phyloP scores from a whole-genome alignment of 352 stramenopile genomes.

The Globisporangium nodosum region DNA sequence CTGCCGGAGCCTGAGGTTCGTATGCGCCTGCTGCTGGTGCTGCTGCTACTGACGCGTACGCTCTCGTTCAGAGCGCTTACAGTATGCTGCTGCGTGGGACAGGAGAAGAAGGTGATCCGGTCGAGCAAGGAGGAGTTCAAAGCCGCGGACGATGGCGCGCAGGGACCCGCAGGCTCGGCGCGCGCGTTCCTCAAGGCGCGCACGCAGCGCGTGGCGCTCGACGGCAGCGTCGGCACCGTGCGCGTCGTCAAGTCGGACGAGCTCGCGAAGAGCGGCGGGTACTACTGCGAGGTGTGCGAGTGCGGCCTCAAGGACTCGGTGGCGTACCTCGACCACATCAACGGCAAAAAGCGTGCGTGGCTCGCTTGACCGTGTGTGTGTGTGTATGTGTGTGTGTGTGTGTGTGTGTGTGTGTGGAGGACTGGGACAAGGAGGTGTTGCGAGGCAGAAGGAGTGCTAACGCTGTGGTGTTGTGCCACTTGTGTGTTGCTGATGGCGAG shows the following conservation, averaged over 20 bases:
- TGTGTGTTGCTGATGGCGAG: not conserved
- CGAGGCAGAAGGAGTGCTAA: not conserved
- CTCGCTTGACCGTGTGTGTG: not conserved
- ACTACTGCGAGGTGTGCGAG: slow-evolving; percentile 92
- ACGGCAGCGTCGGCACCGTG: slow-evolving; percentile 79
- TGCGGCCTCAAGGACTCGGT: slow-evolving; percentile 90
- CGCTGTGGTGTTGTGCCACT: not conserved
- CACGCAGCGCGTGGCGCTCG: slow-evolving; percentile 70
- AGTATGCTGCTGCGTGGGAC: not conserved
- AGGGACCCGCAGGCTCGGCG: slow-evolving; percentile 53
- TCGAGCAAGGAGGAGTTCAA: slow-evolving; percentile 78
- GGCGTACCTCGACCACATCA: slow-evolving; percentile 94
- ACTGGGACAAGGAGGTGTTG: not conserved
- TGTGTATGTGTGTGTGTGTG: not conserved
- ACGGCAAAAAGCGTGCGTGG: slow-evolving; percentile 90
- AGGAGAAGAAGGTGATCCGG: slow-evolving; percentile 66
- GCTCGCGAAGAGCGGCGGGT: slow-evolving; percentile 72
- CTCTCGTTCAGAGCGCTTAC: not conserved
- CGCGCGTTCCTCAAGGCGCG: slow-evolving; percentile 79
- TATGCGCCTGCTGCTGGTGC: not conserved
- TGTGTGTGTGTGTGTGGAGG: not conserved
- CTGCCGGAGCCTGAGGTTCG: slow-evolving; percentile 46
- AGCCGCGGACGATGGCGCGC: slow-evolving; percentile 51
- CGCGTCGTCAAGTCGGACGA: slow-evolving; percentile 86
- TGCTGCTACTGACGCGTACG: not conserved